Evolutionary conservation across 169 alveolate species (phyloP).

Genomic region (Babesia ovis): DNA sequence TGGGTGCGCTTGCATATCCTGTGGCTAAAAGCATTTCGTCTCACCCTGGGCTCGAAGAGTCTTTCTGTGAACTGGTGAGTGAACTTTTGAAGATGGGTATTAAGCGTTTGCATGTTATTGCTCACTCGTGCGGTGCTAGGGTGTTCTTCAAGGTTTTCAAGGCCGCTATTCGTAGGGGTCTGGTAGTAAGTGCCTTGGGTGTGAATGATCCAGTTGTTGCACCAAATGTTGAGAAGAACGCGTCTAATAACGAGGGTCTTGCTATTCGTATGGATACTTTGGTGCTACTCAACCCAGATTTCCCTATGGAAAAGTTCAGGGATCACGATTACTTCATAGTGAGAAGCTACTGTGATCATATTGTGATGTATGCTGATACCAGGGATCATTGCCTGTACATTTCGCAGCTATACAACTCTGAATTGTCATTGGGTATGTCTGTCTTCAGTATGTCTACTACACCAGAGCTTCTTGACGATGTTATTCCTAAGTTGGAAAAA

Average conservation of each 20-base stretch:
- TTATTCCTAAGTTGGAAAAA: constrained; percentile 13
- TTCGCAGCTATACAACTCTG: constrained; percentile 74
- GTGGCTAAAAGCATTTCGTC: constrained; percentile 67
- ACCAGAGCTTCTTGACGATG: constrained; percentile 19
- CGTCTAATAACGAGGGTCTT: neutral
- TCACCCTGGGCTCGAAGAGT: constrained; percentile 65
- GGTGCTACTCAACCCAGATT: constrained; percentile 82
- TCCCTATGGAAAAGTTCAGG: constrained; percentile 76
- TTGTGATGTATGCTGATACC: constrained; percentile 85
- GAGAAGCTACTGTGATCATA: constrained; percentile 82
- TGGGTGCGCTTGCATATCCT: constrained; percentile 76
- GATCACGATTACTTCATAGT: constrained; percentile 79
- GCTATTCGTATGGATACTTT: constrained; percentile 75
- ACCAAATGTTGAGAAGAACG: neutral
- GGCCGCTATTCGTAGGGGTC: constrained; percentile 43
- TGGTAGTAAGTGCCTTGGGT: neutral
- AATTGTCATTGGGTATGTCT: constrained; percentile 72
- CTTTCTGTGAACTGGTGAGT: constrained; percentile 66
- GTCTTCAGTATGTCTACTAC: constrained; percentile 71
- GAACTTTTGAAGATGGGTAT: constrained; percentile 70
- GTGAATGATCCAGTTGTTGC: neutral
- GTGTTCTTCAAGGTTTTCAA: constrained; percentile 76
- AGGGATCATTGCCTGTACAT: constrained; percentile 76
- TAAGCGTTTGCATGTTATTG: constrained; percentile 69
- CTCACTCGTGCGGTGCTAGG: constrained; percentile 82